A percentile compares a stretch with the other conserved stretches of the same genome.
These are phyloP conservation scores for Raphanus raphanistrum DNA, from an alignment of 345 rosid species.

Conservation along the genomic window DNA sequence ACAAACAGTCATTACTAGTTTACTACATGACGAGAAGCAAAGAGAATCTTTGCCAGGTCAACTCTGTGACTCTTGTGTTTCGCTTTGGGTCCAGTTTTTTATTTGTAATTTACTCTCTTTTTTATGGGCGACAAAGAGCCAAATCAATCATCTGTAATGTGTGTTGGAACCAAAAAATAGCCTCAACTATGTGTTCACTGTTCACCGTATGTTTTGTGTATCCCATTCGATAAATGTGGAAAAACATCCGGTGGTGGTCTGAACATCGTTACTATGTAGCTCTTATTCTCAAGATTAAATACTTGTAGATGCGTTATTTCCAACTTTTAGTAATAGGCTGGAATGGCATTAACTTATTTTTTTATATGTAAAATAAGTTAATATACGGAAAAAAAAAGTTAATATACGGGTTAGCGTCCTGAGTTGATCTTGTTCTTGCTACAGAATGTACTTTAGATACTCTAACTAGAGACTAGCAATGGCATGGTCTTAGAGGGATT, in stretches of 20 bases:
- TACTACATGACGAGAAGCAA: slow-evolving; percentile 2
- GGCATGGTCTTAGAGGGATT: not conserved
- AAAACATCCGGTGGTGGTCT: not conserved
- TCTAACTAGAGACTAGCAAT: not conserved
- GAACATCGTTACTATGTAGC: not conserved
- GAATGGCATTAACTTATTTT: not conserved
- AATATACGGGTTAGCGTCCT: not conserved
- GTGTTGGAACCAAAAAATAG: not conserved
- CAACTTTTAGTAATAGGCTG: not conserved
- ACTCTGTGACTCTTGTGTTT: slow-evolving; percentile 7
- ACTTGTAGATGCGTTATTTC: not conserved
- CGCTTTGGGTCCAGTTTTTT: not conserved
- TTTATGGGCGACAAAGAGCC: not conserved
- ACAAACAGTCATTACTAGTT: not conserved
- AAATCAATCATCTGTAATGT: not conserved
- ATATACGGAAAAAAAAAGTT: not conserved
- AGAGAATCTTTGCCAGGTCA: slow-evolving; percentile 18
- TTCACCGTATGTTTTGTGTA: not conserved
- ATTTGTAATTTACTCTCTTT: not conserved
- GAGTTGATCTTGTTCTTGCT: not conserved
- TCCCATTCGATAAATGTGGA: not conserved
- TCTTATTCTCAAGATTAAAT: not conserved
- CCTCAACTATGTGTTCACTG: not conserved
- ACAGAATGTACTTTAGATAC: not conserved
- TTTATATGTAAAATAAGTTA: not conserved